Conservation (phyloP, 2,329 filamentous ascomycete species). For the Trichoderma lentiforme region DNA sequence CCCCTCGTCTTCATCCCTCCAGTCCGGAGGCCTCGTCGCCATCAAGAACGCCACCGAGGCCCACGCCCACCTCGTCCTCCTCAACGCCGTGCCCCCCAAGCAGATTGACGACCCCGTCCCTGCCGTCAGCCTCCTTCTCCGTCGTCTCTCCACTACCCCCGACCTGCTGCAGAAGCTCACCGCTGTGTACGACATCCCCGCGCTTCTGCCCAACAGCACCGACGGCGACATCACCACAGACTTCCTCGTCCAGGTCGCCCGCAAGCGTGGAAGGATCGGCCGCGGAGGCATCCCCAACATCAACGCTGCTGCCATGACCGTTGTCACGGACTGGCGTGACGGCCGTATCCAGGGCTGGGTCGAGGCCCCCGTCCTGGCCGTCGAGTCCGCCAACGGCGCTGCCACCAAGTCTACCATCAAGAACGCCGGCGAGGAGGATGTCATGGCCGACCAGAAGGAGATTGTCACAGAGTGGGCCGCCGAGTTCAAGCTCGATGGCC, state of each 20-base stretch:
- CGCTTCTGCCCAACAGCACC: slow-evolving; percentile 64
- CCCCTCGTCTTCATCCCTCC: slow-evolving; percentile 56
- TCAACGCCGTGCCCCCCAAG: slow-evolving; percentile 90
- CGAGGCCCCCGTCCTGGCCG: slow-evolving; percentile 66
- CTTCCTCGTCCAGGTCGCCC: slow-evolving; percentile 90
- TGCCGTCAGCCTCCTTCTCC: slow-evolving; percentile 79
- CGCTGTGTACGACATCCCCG: slow-evolving; percentile 77
- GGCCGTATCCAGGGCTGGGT: slow-evolving; percentile 92
- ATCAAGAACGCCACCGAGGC: slow-evolving; percentile 65
- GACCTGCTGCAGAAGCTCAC: slow-evolving; percentile 76
- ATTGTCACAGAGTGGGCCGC: slow-evolving; percentile 91
- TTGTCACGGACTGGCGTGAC: slow-evolving; percentile 95
- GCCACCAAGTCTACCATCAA: slow-evolving; percentile 32
- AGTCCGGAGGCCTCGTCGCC: slow-evolving; percentile 41
- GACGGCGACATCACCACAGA: slow-evolving; percentile 79
- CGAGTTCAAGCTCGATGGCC: slow-evolving; percentile 90
- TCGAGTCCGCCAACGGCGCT: slow-evolving; percentile 37
- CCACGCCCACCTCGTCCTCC: slow-evolving; percentile 78
- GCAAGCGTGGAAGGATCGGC: slow-evolving; percentile 85
- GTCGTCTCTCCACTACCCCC: slow-evolving; percentile 69
- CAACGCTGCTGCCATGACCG: slow-evolving; percentile 80
- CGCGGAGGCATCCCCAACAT: slow-evolving; percentile 89
- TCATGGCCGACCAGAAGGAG: slow-evolving; percentile 68
- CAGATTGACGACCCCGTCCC: slow-evolving; percentile 91
- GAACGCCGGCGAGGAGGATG: slow-evolving; percentile 42